phyloP scores from a whole-genome alignment of 2,329 filamentous ascomycete species.

The Aspergillus fischeri region DNA sequence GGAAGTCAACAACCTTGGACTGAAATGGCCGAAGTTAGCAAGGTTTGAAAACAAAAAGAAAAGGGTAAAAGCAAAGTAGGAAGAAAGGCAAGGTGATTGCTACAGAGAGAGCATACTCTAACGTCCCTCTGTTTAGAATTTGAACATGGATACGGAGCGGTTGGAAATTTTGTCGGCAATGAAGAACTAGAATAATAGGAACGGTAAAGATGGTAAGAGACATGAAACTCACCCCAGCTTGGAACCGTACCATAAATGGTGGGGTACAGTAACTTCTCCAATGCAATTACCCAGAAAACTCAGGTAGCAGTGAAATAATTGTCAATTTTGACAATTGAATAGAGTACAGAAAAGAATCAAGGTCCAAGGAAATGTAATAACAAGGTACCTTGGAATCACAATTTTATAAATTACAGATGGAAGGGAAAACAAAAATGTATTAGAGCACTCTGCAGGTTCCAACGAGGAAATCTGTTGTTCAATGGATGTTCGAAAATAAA shows the following conservation, averaged over 20 bases:
- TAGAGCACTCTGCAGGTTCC: background rate
- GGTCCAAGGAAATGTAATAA: background rate
- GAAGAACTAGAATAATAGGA: constrained; percentile 5
- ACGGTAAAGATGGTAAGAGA: constrained; percentile 5
- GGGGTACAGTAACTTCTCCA: background rate
- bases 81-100: background rate
- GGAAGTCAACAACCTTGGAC: background rate
- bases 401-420: background rate
- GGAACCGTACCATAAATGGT: constrained; percentile 7
- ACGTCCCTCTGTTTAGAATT: background rate
- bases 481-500: background rate
- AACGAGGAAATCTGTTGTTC: background rate
- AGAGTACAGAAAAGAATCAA: background rate
- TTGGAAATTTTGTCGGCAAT: background rate
- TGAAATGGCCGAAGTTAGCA: background rate
- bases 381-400: too few relatives aligned
- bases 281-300: background rate
- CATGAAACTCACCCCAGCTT: constrained; percentile 12
- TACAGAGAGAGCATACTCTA: background rate
- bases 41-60: background rate
- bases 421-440: background rate
- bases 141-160: background rate
- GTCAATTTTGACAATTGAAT: background rate
- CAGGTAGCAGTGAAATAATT: background rate
- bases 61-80: constrained; percentile 1